Conservation (phyloP, 306 rosid species). For the Cicer bijugum region DNA sequence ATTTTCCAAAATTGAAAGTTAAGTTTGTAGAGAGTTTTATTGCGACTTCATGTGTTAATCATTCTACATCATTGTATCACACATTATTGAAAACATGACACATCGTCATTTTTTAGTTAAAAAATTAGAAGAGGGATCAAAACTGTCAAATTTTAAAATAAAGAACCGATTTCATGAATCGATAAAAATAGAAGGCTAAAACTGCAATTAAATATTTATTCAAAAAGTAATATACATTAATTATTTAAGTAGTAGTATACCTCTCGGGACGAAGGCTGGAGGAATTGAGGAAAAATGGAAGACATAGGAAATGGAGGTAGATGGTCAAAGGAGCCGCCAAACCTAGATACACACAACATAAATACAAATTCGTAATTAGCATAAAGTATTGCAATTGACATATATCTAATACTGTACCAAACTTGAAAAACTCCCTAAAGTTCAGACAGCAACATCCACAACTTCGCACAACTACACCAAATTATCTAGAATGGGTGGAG, state of each 20-base stretch:
- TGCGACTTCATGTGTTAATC: too few relatives aligned
- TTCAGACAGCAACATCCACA: slow-evolving; percentile 7
- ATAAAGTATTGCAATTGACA: slow-evolving; percentile 19
- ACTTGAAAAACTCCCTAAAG: slow-evolving; percentile 10
- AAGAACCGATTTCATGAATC: too few relatives aligned
- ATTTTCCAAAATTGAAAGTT: too few relatives aligned
- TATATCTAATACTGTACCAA: neutral
- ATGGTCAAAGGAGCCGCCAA: slow-evolving; percentile 4
- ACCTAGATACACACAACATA: slow-evolving; percentile 29
- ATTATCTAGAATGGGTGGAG: neutral
- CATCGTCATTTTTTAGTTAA: too few relatives aligned
- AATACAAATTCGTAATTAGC: slow-evolving; percentile 6
- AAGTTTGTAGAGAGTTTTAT: too few relatives aligned
- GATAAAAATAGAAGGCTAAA: too few relatives aligned
- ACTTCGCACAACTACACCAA: slow-evolving; percentile 7
- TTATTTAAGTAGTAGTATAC: slow-evolving; percentile 16
- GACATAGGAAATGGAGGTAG: slow-evolving; percentile 24
- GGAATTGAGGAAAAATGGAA: slow-evolving; percentile 33
- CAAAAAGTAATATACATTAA: neutral
- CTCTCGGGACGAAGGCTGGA: slow-evolving; percentile 31
- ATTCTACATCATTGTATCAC: too few relatives aligned
- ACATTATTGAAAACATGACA: too few relatives aligned
- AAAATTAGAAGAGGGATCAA: too few relatives aligned
- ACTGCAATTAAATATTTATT: too few relatives aligned
- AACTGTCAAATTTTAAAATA: too few relatives aligned